A percentile compares a stretch with the other conserved stretches of the same genome.
These are phyloP conservation scores for Puya raimondii DNA, from an alignment of 176 grass and related monocot genomes.

Conservation along the genomic window DNA sequence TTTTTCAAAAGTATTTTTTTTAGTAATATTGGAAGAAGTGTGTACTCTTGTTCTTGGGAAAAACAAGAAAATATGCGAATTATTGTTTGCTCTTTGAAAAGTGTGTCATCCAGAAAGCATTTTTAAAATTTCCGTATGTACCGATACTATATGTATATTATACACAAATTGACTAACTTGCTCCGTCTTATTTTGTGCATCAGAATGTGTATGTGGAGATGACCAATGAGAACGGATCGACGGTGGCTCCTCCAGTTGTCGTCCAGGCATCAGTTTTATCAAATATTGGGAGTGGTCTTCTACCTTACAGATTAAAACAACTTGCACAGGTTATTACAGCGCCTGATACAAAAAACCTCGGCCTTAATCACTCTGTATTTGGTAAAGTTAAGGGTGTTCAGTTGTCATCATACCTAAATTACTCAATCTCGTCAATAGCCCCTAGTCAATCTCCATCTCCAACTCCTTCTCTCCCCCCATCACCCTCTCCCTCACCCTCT, in stretches of 20 bases:
- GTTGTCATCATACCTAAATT: constrained; percentile 53
- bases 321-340: constrained; percentile 58
- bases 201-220: constrained; percentile 63
- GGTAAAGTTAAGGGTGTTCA: constrained; percentile 78
- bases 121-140: too few relatives aligned
- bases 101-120: too few relatives aligned
- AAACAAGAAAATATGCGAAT: constrained; percentile 5
- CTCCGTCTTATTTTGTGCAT: not conserved
- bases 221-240: constrained; percentile 58
- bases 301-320: constrained; percentile 69
- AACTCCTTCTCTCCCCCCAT: constrained; percentile 10
- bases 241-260: constrained; percentile 40
- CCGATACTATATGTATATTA: too few relatives aligned
- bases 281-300: constrained; percentile 51
- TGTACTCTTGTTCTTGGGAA: not conserved
- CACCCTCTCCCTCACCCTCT: not conserved
- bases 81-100: too few relatives aligned
- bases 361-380: constrained; percentile 78
- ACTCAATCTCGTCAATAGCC: constrained; percentile 42
- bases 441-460: constrained; percentile 54
- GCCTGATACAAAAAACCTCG: constrained; percentile 45
- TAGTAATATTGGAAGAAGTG: too few relatives aligned
- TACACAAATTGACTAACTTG: too few relatives aligned
- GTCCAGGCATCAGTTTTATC: constrained; percentile 44
- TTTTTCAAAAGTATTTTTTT: too few relatives aligned